Percentiles rank a stretch among this genome's conserved stretches.
These are phyloP conservation scores for Naganishia sp. DNA, from an alignment of 1,284 basidiomycete genomes.

Conservation along the genomic window DNA sequence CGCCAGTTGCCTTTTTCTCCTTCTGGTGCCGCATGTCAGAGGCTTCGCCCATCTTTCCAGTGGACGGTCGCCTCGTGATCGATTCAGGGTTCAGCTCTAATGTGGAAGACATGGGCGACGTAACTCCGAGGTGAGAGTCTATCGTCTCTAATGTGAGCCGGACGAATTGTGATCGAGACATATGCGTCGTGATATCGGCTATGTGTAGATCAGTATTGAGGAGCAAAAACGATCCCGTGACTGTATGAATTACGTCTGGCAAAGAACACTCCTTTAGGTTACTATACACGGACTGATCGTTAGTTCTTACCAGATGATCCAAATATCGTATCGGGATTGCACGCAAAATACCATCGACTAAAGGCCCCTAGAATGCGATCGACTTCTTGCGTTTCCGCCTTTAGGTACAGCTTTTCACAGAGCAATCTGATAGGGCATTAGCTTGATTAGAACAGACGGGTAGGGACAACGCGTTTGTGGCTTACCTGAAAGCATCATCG, in stretches of 20 bases:
- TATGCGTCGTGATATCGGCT: constrained; percentile 81
- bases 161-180: constrained; percentile 93
- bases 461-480: not conserved
- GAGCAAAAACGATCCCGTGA: constrained; percentile 87
- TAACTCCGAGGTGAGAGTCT: constrained; percentile 50
- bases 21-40: no score
- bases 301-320: constrained; percentile 73
- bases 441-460: not conserved
- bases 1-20: no score
- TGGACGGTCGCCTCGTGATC: no score
- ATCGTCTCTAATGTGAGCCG: constrained; percentile 86
- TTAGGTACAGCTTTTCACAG: constrained; percentile 87
- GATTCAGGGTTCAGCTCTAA: not conserved
- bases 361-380: constrained; percentile 94
- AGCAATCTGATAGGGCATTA: constrained; percentile 62
- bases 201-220: constrained; percentile 98
- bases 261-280: not conserved
- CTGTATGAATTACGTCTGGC: constrained; percentile 83
- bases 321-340: constrained; percentile 77
- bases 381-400: constrained; percentile 96
- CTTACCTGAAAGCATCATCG: constrained; percentile 85
- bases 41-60: no score
- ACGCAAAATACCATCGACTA: constrained; percentile 83
- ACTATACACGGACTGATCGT: not conserved
- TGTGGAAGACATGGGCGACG: constrained; percentile 8